These are phyloP conservation scores for Epichloe amarillans DNA, from an alignment of 2,329 filamentous ascomycete genomes.

Conservation along the genomic window DNA sequence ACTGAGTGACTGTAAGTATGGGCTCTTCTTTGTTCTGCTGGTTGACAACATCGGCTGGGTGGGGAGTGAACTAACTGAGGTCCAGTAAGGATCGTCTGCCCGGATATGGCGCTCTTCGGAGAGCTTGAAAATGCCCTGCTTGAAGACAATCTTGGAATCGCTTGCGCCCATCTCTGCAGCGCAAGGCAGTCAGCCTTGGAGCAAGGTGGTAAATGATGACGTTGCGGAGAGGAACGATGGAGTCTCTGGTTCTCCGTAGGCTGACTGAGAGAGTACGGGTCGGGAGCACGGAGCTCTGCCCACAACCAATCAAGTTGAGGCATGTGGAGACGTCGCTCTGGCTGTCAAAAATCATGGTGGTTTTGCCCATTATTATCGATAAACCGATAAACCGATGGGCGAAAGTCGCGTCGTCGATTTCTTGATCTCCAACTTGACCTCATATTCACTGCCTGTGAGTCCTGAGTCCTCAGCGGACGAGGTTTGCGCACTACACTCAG, in stretches of 20 bases:
- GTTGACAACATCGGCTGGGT: background rate
- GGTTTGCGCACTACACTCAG: background rate
- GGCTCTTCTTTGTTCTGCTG: background rate
- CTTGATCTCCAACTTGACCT: background rate
- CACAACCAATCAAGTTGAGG: background rate
- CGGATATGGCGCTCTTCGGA: constrained; percentile 84
- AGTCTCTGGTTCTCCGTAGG: background rate
- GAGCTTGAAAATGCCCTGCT: constrained; percentile 92
- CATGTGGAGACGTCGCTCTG: background rate
- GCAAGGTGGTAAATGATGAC: constrained; percentile 7
- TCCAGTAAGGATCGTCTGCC: constrained; percentile 85
- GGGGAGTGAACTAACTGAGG: constrained; percentile 50
- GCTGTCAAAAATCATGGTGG: background rate
- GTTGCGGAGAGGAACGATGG: constrained; percentile 1
- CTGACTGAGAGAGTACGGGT: background rate
- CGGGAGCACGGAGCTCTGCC: background rate
- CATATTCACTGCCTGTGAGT: background rate
- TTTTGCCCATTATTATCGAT: constrained; percentile 5
- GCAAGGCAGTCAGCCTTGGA: constrained; percentile 11
- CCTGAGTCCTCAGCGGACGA: background rate
- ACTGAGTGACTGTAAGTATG: constrained; percentile 36
- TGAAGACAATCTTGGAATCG: constrained; percentile 97
- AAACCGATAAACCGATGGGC: background rate
- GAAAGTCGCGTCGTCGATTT: background rate
- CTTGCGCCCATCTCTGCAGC: constrained; percentile 71